A percentile compares a stretch with the other conserved stretches of the same genome.
phyloP scores from a whole-genome alignment of 78 protist species.

The Dictyostelium intermedium region DNA sequence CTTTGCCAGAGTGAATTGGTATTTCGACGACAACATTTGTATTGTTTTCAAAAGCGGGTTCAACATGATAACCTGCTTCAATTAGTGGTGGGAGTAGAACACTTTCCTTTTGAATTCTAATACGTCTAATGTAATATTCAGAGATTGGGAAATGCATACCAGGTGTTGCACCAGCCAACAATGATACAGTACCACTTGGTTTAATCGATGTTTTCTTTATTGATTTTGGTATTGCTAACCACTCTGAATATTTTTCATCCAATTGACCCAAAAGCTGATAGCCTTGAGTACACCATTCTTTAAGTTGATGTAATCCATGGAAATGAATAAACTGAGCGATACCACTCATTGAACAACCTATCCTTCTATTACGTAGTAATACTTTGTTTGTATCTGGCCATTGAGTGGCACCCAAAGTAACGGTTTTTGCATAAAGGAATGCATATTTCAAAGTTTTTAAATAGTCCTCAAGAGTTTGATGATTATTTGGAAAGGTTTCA shows the following conservation, averaged over 20 bases:
- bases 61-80: conserved; percentile 85
- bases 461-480: conserved; percentile 81
- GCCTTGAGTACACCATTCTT: conserved; percentile 87
- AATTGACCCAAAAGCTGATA: conserved; percentile 56
- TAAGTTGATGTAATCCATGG: conserved; percentile 60
- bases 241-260: conserved; percentile 63
- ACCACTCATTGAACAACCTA: conserved; percentile 94
- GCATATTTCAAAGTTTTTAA: conserved; percentile 84
- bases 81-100: conserved; percentile 58
- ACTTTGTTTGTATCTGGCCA: conserved; percentile 91
- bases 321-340: conserved; percentile 87
- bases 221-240: conserved; percentile 87
- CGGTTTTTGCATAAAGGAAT: conserved; percentile 92
- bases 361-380: conserved; percentile 90
- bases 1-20: conserved; percentile 91
- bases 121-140: conserved; percentile 89
- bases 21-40: conserved; percentile 80
- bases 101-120: conserved; percentile 75
- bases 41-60: conserved; percentile 46
- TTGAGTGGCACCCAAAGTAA: conserved; percentile 92
- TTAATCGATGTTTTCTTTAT: conserved; percentile 94
- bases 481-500: conserved; percentile 92
- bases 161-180: conserved; percentile 95
- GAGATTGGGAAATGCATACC: conserved; percentile 94
- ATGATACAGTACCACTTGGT: conserved; percentile 94